Evolutionary conservation across 2,329 filamentous ascomycete genomes (phyloP), one percentile per base, ranked within the genome.

Genomic region (Rhynchosporium agropyri): DNA sequence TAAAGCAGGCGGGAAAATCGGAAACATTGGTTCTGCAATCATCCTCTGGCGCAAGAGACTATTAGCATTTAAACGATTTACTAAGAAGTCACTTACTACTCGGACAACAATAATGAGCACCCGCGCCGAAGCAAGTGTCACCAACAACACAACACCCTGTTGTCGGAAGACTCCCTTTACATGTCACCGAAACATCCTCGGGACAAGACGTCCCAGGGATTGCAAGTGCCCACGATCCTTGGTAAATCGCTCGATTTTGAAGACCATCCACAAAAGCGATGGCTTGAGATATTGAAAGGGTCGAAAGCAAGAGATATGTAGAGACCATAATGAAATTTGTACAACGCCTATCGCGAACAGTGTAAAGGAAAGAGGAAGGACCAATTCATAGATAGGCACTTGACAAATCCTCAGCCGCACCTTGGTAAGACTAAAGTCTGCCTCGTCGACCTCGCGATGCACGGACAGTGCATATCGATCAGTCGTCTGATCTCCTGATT

Each of bases 381-480:
- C 13, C 29, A 15, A 15, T 36, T 31, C 5, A 20, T 6, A 51
- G 10, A 51, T 51, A 31, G 13, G 3, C 13, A 33, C 6, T 29
- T 13, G 10, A 4, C 43, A 48, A 51, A 15, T 36, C 3, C 29
- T 51, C 29, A 51, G 49, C 49, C 48, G 48, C 48, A 33, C 29
- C 49, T 4, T 36, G 6, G 10, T 2, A 48, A 48, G 28, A 51
- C 29, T 31, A 13, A 29, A 51, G 36, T 51, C 49, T 15, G 49
- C 29, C 49, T 51, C 12, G 29, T 51, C 49, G 36, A 51, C 49
- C 29, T 51, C 29, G n/a, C 49, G 49, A 51, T 51, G 49, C 49
- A 51, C 29, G 20, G 29, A 5, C 10, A 51, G 42, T 55, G 7
- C n/a, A 55, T 4, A 6, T 42, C 12, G n/a, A 28, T 55, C 10